Conservation (phyloP, 352 stramenopile species). For the Phytophthora cactorum region DNA sequence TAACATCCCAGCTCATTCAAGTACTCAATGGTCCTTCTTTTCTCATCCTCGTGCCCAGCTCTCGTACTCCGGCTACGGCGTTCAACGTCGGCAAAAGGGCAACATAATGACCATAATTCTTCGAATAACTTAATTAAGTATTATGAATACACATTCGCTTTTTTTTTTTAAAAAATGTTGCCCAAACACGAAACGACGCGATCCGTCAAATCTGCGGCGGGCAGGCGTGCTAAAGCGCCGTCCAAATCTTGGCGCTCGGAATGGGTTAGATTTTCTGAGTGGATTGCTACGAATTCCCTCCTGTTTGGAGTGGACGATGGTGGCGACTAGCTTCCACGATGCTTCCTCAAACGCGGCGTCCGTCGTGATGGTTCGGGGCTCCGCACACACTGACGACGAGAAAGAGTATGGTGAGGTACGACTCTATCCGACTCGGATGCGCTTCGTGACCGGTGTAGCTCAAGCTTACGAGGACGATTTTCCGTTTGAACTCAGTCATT, state of each 20-base stretch:
- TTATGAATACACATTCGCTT: background rate
- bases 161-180: too few species aligned
- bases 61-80: too few species aligned
- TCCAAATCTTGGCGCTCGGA: slow-evolving; percentile 9
- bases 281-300: slow-evolving; percentile 3
- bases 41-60: too few species aligned
- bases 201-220: slow-evolving; percentile 19
- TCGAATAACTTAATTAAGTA: slow-evolving; percentile 3
- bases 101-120: slow-evolving; percentile 26
- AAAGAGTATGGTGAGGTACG: slow-evolving; percentile 49
- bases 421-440: slow-evolving; percentile 62
- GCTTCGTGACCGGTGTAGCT: slow-evolving; percentile 77
- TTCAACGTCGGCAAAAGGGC: background rate
- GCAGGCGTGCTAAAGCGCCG: slow-evolving; percentile 9
- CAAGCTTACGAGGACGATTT: slow-evolving; percentile 79
- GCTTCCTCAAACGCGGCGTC: slow-evolving; percentile 22
- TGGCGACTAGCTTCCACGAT: slow-evolving; percentile 42
- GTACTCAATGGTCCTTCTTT: too few species aligned
- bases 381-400: slow-evolving; percentile 13
- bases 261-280: slow-evolving; percentile 12
- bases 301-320: slow-evolving; percentile 19
- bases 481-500: slow-evolving; percentile 54
- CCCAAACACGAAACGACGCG: slow-evolving; percentile 21
- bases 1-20: background rate
- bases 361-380: slow-evolving; percentile 25